Percentiles rank a stretch among this genome's conserved stretches.
phyloP scores from a whole-genome alignment of 2,329 filamentous ascomycete genomes.

The Neofusicoccum ribis region DNA sequence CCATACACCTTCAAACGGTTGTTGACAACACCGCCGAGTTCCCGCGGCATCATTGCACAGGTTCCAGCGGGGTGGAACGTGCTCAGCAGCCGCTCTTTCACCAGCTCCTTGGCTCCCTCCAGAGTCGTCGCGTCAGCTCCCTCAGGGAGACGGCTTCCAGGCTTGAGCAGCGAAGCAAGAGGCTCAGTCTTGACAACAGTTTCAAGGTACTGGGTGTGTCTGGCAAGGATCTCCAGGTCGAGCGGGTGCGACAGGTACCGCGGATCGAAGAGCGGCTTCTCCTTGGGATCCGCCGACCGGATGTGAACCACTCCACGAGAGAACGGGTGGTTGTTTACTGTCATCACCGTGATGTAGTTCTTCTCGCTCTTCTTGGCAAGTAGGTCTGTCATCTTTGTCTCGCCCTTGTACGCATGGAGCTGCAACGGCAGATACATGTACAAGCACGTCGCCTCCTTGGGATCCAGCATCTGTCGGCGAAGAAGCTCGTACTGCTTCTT shows the following conservation, averaged over 20 bases:
- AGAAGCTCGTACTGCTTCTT: conserved; percentile 19
- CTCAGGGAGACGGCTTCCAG: conserved; percentile 24
- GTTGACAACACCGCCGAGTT: conserved; percentile 32
- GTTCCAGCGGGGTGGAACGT: conserved; percentile 33
- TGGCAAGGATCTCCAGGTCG: conserved; percentile 43
- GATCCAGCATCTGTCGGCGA: conserved; percentile 2
- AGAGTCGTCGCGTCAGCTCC: neutral
- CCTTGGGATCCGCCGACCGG: conserved; percentile 32
- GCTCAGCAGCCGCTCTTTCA: conserved; percentile 33
- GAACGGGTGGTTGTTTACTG: conserved; percentile 31
- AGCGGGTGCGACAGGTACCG: conserved; percentile 46
- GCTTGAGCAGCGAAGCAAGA: conserved; percentile 35
- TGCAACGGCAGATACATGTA: conserved; percentile 22
- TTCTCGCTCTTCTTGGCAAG: conserved; percentile 23
- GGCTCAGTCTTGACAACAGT: conserved; percentile 34
- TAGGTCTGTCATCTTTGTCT: conserved; percentile 21
- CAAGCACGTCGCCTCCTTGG: conserved; percentile 7
- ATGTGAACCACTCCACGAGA: conserved; percentile 36
- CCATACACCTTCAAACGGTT: conserved; percentile 30
- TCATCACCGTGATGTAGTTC: conserved; percentile 31
- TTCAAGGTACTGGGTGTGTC: conserved; percentile 38
- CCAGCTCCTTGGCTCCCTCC: conserved; percentile 20
- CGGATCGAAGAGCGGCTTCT: conserved; percentile 41
- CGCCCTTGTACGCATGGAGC: conserved; percentile 19
- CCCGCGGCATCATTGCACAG: conserved; percentile 31